A percentile compares a stretch with the other conserved stretches of the same genome.
These are phyloP conservation scores for Dactylonectria macrodidyma DNA, from an alignment of 2,329 filamentous ascomycete species.

Conservation along the genomic window DNA sequence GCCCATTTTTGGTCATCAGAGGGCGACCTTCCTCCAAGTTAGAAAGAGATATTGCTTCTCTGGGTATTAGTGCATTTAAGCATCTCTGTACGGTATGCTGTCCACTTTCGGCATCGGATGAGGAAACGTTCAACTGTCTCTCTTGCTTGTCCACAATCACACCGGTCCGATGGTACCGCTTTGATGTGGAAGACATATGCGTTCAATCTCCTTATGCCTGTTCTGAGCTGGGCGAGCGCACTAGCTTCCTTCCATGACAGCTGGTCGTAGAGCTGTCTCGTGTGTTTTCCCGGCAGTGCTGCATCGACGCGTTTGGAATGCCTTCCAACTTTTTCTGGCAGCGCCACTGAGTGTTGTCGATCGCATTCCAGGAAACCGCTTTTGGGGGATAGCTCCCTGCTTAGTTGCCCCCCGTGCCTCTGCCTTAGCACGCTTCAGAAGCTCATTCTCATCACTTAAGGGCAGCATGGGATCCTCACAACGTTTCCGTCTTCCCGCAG, in stretches of 20 bases:
- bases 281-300: no score
- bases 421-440: slow-evolving; percentile 3
- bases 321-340: neutral
- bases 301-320: neutral
- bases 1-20: neutral
- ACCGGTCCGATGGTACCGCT: no score
- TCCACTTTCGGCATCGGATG: neutral
- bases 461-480: no score
- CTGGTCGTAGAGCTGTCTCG: no score
- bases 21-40: neutral
- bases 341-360: neutral
- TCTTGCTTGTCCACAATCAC: no score
- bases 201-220: no score
- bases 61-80: neutral
- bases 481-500: no score
- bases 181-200: no score
- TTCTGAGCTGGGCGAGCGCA: no score
- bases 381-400: neutral
- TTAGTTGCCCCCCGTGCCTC: slow-evolving; percentile 6
- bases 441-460: no score
- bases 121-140: no score
- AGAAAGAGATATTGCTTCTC: neutral
- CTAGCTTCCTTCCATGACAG: no score
- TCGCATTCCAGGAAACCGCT: neutral
- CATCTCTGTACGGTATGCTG: neutral